Evolutionary conservation across 2,329 filamentous ascomycete genomes (phyloP), one percentile per base, ranked within the genome.

Genomic region (Talaromyces sp.): DNA sequence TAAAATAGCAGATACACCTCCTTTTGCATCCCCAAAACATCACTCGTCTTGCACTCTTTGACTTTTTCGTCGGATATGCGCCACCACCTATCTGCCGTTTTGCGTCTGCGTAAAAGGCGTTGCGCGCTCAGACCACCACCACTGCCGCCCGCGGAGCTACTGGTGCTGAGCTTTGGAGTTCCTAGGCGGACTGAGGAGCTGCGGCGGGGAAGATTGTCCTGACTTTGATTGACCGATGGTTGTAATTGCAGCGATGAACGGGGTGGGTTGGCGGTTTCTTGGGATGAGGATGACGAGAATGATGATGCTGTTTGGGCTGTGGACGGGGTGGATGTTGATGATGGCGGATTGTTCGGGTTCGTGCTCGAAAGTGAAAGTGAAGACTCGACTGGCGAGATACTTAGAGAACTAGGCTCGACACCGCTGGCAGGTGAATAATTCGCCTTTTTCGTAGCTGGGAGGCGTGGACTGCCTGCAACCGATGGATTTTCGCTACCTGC

Each of bases 1-100:
- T 99, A 99, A 77, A 99, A 99, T 60, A 99, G 78, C 74, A 99
- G 81, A 76, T 99, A 99, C 0, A 98, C 94, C 78, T 99, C 95
- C 72, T 89, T 90, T 78, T 97, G 93, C 93, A 97, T 97, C 8
- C 88, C 87, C 65, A 99, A 77, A 7, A 99, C 92, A 70, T 99
- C 95, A 63, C 85, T 87, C 6, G 93, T 98, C 82, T 93, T 97
- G 70, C 92, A 90, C 78, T 98, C 94, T 74, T 94, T 95, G 72
- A 98, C 87, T 78, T 96, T 97, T 70, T 99, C 95, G 75, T 99
- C 95, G 69, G 93, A 97, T 69, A 99, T 96, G 41, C 95, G 88
- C 95, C 95, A 99, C 95, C 95, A 99, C 47, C 90, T 88, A 73
- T 96, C 90, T 52, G 84, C 85, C 13, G 81, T 78, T 72, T 86